Evolutionary conservation across 257 asterid genomes (phyloP).

Genomic region (Avicennia marina): DNA sequence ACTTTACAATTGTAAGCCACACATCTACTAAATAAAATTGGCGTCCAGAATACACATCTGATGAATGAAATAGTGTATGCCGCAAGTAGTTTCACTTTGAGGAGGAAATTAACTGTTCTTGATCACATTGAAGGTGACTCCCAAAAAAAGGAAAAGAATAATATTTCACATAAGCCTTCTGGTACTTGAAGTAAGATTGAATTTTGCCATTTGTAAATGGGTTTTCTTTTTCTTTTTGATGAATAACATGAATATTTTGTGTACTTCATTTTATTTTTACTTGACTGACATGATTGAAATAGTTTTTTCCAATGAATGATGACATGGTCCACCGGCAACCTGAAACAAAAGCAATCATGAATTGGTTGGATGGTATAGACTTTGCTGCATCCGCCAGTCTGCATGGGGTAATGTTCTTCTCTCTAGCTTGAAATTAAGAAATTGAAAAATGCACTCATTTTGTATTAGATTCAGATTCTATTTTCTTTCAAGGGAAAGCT

Average conservation of each 20-base stretch:
- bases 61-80: too few relatives aligned
- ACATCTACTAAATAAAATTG: too few relatives aligned
- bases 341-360: constrained; percentile 94
- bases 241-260: too few relatives aligned
- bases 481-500: background rate
- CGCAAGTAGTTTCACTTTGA: too few relatives aligned
- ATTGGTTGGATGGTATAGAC: constrained; percentile 64
- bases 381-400: constrained; percentile 93
- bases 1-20: too few relatives aligned
- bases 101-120: too few relatives aligned
- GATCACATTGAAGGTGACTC: too few relatives aligned
- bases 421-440: constrained; percentile 6
- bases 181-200: background rate
- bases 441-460: background rate
- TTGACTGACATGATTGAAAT: constrained; percentile 62
- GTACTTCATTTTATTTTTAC: too few relatives aligned
- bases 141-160: too few relatives aligned
- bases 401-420: constrained; percentile 73
- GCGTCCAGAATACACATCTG: too few relatives aligned
- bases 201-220: background rate
- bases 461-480: background rate
- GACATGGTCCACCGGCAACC: constrained; percentile 78
- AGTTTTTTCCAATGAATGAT: constrained; percentile 92
- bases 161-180: too few relatives aligned
- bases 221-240: background rate